Base-by-base conservation (phyloP, 768 basidiomycete genomes). In the Lactarius vividus region DNA sequence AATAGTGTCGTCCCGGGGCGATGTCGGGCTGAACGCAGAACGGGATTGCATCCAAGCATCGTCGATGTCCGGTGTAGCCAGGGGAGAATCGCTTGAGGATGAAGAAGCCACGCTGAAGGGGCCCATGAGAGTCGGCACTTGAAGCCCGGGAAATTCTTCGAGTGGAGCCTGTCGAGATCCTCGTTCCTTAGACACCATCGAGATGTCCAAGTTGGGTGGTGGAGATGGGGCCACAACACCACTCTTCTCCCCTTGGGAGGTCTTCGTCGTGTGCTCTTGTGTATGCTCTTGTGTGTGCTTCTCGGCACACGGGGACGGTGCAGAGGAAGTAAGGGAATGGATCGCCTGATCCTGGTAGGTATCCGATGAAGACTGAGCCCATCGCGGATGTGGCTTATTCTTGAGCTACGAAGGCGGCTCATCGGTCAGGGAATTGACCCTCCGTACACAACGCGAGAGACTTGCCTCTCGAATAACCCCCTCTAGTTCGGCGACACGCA, bases 401-500 rank as follows among this genome's bases (percentile, higher is more conserved):
- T 88, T 89, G 63, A 92, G 74, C 85, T 92, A 60, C 46, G 54
- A 18, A 44, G 13, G 26, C 18, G 6, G 57, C 31, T 16, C 42
- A 8, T 46, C n/a, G 31, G 52, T 68, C 8, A 63, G 59, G 46
- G 15, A 8, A 29, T 16, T 42, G 18, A n/a, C 37, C 11, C 53
- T 18, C 23, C 56, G 31, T 46, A 15, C 62, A 57, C 39, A 15
- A 28, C 23, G 20, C 26, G 33, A 31, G 31, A 2, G 23, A 72
- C 75, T 64, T 71, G 87, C 88, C 80, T 89, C 89, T n/a, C 91
- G 84, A 67, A 93, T 88, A 42, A 92, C 89, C 59, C 88, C 87
- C 75, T 94, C 91, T 0, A 94, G 81, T 71, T 94, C 91, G 31
- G 90, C 90, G 28, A 93, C 88, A 55, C 91, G 84, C 66, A 85